Evolutionary conservation across 2,329 filamentous ascomycete species (phyloP), one percentile per base, ranked within the genome.

Genomic region (Plectosphaerella cucumerina): DNA sequence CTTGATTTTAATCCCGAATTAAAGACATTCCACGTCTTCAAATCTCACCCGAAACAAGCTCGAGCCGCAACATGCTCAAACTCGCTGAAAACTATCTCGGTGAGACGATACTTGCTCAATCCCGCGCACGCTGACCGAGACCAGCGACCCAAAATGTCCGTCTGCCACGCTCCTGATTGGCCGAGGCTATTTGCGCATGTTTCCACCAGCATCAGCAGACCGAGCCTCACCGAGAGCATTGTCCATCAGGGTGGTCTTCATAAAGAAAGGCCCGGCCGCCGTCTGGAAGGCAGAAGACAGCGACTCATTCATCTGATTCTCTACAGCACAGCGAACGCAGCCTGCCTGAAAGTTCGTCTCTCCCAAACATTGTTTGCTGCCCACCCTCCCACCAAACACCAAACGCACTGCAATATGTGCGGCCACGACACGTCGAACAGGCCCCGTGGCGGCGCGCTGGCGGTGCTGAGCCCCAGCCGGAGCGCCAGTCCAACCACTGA

Each of bases 361-460:
- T 42, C 17, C 9, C 17, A 18, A 18, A 18, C 39, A 12, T 6
- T 20, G n/a, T 42, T 20, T 20, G 39, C 17, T 37, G 15, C 35
- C 31, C 5, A 12, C 26, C 4, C 4, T 10, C n/a, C 4, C 17
- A 46, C 15, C 26, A 15, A 45, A 11, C 10, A 6, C 43, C 5
- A 12, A 23, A 6, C 23, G 18, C 17, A 35, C 26, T 41, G 17
- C 39, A 37, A n/a, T 21, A 78, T 78, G 75, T 78, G 75, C 54
- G 73, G 75, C 42, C 68, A 68, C 5, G 67, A 75, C 47, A 66
- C 58, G 50, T 66, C 68, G 11, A 65, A 70, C 51, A 61, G 67
- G 44, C 70, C 73, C 10, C 66, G 68, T 37, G 73, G 74, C 51
- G 75, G 75, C 33, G 75, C 75, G 15, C 66, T 78, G 47, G 75